These are phyloP conservation scores for Thelephora terrestris DNA, from an alignment of 1,284 basidiomycete genomes.

Conservation along the genomic window DNA sequence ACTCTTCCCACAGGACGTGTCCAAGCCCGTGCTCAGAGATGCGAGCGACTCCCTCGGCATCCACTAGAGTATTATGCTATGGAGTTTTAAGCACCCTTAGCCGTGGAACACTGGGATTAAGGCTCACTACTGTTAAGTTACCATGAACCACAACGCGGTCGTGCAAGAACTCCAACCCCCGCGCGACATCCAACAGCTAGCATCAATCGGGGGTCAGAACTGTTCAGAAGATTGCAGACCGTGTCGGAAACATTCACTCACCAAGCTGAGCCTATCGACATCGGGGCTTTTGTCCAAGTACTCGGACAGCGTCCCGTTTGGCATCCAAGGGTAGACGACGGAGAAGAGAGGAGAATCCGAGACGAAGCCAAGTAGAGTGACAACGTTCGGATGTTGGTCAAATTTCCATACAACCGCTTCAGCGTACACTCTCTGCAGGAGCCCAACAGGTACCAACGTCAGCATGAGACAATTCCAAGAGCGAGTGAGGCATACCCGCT, in stretches of 20 bases:
- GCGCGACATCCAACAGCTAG: background rate
- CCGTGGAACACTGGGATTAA: background rate
- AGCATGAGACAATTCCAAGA: background rate
- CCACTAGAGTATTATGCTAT: background rate
- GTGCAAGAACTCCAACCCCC: background rate
- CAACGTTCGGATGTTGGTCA: background rate
- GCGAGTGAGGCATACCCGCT: background rate
- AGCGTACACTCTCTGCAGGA: background rate
- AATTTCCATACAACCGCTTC: background rate
- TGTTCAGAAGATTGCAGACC: background rate
- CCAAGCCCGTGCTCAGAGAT: background rate
- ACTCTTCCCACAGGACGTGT: background rate
- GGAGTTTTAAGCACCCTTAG: background rate
- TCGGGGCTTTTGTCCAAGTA: background rate
- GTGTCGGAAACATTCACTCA: background rate
- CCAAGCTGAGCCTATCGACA: background rate
- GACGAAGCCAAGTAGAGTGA: background rate
- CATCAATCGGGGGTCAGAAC: background rate
- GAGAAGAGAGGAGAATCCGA: background rate
- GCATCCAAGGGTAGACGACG: background rate
- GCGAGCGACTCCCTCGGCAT: background rate
- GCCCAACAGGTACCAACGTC: background rate
- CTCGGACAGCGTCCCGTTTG: background rate
- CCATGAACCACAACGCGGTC: background rate
- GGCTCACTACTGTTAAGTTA: background rate